Conservation (phyloP, 352 stramenopile species). For the Phytopythium kandeliae region DNA sequence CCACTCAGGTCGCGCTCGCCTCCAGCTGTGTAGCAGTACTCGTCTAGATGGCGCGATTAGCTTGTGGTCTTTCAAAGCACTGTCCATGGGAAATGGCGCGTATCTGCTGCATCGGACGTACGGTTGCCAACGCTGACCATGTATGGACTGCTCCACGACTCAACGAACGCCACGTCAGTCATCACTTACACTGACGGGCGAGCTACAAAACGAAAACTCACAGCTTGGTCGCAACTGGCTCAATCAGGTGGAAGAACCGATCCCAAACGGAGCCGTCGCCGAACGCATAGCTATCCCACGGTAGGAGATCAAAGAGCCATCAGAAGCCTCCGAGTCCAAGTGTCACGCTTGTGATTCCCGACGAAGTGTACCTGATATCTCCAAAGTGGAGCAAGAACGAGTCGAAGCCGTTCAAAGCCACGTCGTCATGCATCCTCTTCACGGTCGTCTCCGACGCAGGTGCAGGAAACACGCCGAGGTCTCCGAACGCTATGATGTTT, state of each 20-base stretch:
- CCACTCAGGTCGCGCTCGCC: conserved; percentile 53
- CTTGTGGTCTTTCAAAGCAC: no score
- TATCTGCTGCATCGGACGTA: conserved; percentile 24
- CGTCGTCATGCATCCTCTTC: conserved; percentile 43
- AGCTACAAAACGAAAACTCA: conserved; percentile 20
- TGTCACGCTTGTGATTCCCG: background rate
- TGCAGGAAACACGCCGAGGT: conserved; percentile 48
- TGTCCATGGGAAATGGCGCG: no score
- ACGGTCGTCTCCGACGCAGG: conserved; percentile 54
- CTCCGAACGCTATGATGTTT: conserved; percentile 58
- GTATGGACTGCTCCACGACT: conserved; percentile 17
- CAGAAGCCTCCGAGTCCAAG: no score
- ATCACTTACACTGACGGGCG: no score
- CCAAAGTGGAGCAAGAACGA: conserved; percentile 73
- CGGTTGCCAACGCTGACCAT: conserved; percentile 79
- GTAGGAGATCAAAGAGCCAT: background rate
- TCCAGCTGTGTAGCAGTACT: conserved; percentile 62
- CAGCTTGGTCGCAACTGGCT: conserved; percentile 58
- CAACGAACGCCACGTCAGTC: background rate
- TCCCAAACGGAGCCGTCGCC: conserved; percentile 61
- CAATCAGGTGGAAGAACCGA: conserved; percentile 69
- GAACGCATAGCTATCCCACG: conserved; percentile 47
- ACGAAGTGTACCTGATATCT: conserved; percentile 47
- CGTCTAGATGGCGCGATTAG: conserved; percentile 38
- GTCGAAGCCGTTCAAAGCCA: conserved; percentile 48